Evolutionary conservation across 2,329 filamentous ascomycete genomes (phyloP).

Genomic region (Chrysosporium queenslandicum): DNA sequence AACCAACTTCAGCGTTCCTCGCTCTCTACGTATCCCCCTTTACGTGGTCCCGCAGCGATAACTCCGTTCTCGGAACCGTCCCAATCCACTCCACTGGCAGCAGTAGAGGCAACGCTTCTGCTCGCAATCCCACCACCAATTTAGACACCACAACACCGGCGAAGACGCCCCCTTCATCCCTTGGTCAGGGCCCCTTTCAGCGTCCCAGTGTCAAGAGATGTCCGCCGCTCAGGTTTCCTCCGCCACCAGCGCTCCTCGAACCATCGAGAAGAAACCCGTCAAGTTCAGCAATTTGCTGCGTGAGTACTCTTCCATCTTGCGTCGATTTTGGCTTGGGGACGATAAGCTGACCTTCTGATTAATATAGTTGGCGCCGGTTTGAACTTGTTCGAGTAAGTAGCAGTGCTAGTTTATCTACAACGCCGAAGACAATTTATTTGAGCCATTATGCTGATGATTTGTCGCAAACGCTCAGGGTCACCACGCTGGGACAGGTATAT

Average conservation of each 20-base stretch:
- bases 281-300: slow-evolving; percentile 97
- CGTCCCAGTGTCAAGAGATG: slow-evolving; percentile 50
- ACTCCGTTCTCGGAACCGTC: neutral
- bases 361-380: slow-evolving; percentile 67
- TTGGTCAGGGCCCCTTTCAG: slow-evolving; percentile 89
- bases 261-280: slow-evolving; percentile 96
- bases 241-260: slow-evolving; percentile 33
- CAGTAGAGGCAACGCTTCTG: slow-evolving; percentile 8
- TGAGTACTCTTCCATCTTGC: slow-evolving; percentile 30
- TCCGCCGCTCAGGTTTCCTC: slow-evolving; percentile 20
- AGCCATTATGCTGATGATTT: neutral
- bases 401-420: neutral
- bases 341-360: slow-evolving; percentile 12
- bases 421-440: neutral
- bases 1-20: neutral
- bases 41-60: neutral
- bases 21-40: too few relatives aligned
- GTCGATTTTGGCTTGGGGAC: neutral
- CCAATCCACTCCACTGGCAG: neutral
- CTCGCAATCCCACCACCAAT: neutral
- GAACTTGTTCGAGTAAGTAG: slow-evolving; percentile 77
- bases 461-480: slow-evolving; percentile 41
- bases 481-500: slow-evolving; percentile 50
- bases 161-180: slow-evolving; percentile 46
- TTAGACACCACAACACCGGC: slow-evolving; percentile 7